Base-by-base conservation (phyloP, 2,329 filamentous ascomycete species). In the Zymoseptoria tritici region DNA sequence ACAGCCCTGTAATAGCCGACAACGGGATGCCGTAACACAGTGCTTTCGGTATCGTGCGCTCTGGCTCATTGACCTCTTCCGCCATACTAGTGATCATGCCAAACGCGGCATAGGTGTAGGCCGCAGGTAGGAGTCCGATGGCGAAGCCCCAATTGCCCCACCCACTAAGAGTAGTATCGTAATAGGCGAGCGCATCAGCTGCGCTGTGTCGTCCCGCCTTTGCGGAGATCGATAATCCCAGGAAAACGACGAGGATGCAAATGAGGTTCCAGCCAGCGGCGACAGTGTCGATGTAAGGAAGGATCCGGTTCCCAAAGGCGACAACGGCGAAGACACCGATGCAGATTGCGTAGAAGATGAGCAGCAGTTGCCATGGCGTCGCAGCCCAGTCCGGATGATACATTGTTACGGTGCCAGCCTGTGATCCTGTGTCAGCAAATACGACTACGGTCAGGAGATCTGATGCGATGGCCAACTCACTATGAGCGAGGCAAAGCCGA, bases 291-390 rank as follows among this genome's bases (percentile, higher is more conserved):
- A 86, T 78, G 64, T 80, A 73, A 0, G 86, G 87, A 42, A 91
- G 78, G 74, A 83, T 87, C 22, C 77, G 79, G 72, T 90, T 90
- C 49, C 83, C 84, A 31, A 88, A 80, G 0, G 83, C 78, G 62
- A 86, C 89, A 57, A 89, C 82, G 52, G 82, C 68, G 64, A 89
- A 84, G 63, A 83, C 85, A 20, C 85, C 66, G 1, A 90, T 66
- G 21, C 85, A 89, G 63, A 90, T 79, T 51, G 76, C 86, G 66
- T 89, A 80, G 75, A 90, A 90, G 63, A 90, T 84, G 21, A 90
- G 77, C 58, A 88, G 84, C 19, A 88, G 78, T 72, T 90, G 86
- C 78, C 87, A 90, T 21, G 77, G 70, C 46, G 78, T 79, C 50
- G 81, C 74, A 0, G 68, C 74, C 70, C 80, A 84, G 58, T 80